These are phyloP conservation scores for Ascochyta clinopodiicola DNA, from an alignment of 2,329 filamentous ascomycete species.

Conservation along the genomic window DNA sequence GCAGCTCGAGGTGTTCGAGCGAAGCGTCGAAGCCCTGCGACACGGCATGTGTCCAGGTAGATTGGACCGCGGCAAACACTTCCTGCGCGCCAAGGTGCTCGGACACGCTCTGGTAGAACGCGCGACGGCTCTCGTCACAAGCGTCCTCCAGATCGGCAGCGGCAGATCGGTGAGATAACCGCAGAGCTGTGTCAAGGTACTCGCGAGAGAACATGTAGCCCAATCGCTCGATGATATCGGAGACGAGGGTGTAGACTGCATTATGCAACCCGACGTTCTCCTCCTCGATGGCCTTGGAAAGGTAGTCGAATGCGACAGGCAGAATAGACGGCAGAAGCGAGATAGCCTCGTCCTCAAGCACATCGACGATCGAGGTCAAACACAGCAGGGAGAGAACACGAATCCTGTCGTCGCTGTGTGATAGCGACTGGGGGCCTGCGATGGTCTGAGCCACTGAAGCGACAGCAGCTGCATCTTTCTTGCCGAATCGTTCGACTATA, in stretches of 20 bases:
- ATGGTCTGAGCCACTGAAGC: constrained; percentile 78
- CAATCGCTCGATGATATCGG: constrained; percentile 78
- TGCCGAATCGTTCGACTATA: constrained; percentile 93
- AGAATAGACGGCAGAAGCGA: constrained; percentile 80
- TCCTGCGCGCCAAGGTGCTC: constrained; percentile 78
- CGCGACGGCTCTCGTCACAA: constrained; percentile 68
- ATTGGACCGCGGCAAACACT: constrained; percentile 75
- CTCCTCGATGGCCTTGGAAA: constrained; percentile 67
- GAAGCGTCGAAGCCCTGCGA: constrained; percentile 60
- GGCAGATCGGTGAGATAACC: constrained; percentile 75
- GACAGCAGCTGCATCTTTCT: constrained; percentile 82
- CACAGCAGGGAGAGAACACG: constrained; percentile 86
- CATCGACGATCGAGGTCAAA: constrained; percentile 86
- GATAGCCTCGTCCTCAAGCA: constrained; percentile 84
- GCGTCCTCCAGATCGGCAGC: constrained; percentile 66
- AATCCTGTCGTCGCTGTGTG: constrained; percentile 73
- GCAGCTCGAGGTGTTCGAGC: constrained; percentile 73
- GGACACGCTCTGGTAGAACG: constrained; percentile 77
- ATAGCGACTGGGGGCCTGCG: constrained; percentile 76
- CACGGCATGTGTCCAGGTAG: constrained; percentile 73
- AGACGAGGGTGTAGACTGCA: constrained; percentile 80
- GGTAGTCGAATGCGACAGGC: constrained; percentile 72
- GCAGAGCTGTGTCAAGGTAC: constrained; percentile 75
- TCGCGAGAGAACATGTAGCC: constrained; percentile 86
- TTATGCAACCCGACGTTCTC: constrained; percentile 73